Base-by-base conservation (phyloP, 257 asterid species). In the Euphrasia confusa region DNA sequence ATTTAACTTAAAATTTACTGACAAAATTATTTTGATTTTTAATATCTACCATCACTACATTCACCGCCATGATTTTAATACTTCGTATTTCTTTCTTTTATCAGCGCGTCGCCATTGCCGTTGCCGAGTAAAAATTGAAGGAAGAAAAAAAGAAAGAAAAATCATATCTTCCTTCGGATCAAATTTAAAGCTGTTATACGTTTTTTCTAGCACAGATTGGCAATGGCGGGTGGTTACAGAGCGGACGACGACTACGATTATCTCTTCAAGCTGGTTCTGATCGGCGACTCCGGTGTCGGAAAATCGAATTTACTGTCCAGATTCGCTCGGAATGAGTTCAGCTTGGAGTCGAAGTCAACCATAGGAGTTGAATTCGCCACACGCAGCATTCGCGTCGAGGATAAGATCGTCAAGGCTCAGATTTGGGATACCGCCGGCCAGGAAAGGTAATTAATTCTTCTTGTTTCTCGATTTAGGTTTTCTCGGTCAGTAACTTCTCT, bases 381-480 rank as follows among this genome's bases (percentile, higher is more conserved):
- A 33, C 68, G 75, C 27, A 65, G 71, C 66, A 65, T 71, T 42
- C 61, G 54, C 12, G 75, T 71, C 15, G 71, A 71, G 48, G 75
- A 71, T 58, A 71, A 71, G 75, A 58, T 71, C 71, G 67, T 71
- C 49, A 71, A 71, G 66, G 75, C 75, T 42, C 75, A 71, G 75
- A 71, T 71, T 65, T 71, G 75, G 75, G 75, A 71, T n/a, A 71
- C 75, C 37, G 75, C 75, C 3, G 75, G 75, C 12, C 75, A 71
- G 32, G 75, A 71, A 27, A 39, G 75, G 75, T 71, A 64, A 50
- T 50, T 71, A 64, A 50, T 50, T 44, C 14, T 10, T 13, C 13
- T 12, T 18, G 0, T 54, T 55, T 26, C 3, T 10, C 2, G 0
- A 32, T 42, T 42, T 42, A 40, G 47, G 10, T 42, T 42, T 42